Conservation (phyloP, 306 rosid species). For the Hippophae tibetana region DNA sequence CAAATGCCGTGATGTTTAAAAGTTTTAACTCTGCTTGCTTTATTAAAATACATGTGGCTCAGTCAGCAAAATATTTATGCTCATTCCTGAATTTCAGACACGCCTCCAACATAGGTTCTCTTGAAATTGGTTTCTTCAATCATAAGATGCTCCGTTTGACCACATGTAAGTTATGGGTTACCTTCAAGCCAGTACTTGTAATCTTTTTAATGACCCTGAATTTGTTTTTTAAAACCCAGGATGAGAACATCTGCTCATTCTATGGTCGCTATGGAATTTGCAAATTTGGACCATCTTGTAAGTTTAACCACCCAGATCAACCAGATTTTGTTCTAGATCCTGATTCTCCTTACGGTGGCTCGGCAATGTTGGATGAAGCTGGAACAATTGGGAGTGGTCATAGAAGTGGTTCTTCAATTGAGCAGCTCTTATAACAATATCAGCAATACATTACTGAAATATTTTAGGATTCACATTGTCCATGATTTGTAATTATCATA, state of each 20-base stretch:
- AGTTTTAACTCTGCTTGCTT: too few relatives aligned
- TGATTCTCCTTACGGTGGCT: conserved; percentile 30
- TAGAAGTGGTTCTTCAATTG: conserved; percentile 30
- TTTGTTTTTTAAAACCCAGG: conserved; percentile 43
- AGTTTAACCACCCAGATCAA: conserved; percentile 55
- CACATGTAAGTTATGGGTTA: too few relatives aligned
- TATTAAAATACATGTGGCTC: too few relatives aligned
- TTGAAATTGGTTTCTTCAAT: too few relatives aligned
- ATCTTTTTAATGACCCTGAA: conserved; percentile 1
- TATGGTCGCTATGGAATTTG: conserved; percentile 88
- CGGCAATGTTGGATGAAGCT: conserved; percentile 26
- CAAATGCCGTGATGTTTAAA: too few relatives aligned
- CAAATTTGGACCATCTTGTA: conserved; percentile 90
- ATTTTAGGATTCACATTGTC: conserved; percentile 28
- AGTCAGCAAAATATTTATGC: too few relatives aligned
- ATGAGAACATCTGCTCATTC: conserved; percentile 57
- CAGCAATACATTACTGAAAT: conserved; percentile 22
- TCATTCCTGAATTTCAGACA: too few relatives aligned
- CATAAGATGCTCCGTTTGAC: too few relatives aligned
- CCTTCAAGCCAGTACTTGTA: too few relatives aligned
- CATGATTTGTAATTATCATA: conserved; percentile 26
- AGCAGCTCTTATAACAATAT: conserved; percentile 33
- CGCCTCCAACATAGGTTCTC: too few relatives aligned
- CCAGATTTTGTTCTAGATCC: conserved; percentile 36
- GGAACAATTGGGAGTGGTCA: conserved; percentile 41